These are phyloP conservation scores for Cercospora brassicicola DNA, from an alignment of 2,329 filamentous ascomycete species.

Conservation along the genomic window DNA sequence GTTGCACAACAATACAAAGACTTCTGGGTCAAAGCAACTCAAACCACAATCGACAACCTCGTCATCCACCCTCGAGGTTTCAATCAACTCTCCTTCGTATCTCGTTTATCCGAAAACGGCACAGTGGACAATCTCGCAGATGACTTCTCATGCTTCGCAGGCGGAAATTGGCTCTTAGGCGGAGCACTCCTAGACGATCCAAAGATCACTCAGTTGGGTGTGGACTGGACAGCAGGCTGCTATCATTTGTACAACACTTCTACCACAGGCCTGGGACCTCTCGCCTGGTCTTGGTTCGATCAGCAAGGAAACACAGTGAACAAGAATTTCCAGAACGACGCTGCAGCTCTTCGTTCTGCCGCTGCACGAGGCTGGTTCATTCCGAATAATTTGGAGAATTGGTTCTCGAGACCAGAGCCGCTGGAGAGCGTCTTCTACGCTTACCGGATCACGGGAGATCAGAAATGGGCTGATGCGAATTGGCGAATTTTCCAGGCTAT, in stretches of 20 bases:
- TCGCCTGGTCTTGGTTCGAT: slow-evolving; percentile 29
- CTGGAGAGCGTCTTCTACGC: slow-evolving; percentile 60
- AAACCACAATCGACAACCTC: slow-evolving; percentile 37
- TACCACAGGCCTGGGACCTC: slow-evolving; percentile 31
- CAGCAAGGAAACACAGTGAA: slow-evolving; percentile 22
- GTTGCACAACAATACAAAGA: slow-evolving; percentile 28
- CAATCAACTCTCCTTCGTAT: slow-evolving; percentile 30
- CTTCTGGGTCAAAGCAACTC: slow-evolving; percentile 35
- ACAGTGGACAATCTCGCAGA: slow-evolving; percentile 25
- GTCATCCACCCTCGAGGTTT: slow-evolving; percentile 33
- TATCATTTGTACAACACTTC: slow-evolving; percentile 38
- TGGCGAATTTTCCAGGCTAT: slow-evolving; percentile 51
- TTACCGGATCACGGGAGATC: slow-evolving; percentile 58
- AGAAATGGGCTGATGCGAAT: slow-evolving; percentile 44
- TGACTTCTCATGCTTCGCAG: slow-evolving; percentile 37
- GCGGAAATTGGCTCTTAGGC: slow-evolving; percentile 39
- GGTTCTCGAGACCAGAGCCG: slow-evolving; percentile 48
- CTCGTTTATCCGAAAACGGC: slow-evolving; percentile 17
- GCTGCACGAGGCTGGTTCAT: slow-evolving; percentile 25
- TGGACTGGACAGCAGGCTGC: slow-evolving; percentile 35
- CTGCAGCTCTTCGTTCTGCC: slow-evolving; percentile 20
- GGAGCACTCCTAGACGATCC: slow-evolving; percentile 27
- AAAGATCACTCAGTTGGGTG: slow-evolving; percentile 34
- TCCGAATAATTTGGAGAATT: slow-evolving; percentile 20
- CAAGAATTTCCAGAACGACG: slow-evolving; percentile 21